Base-by-base conservation (phyloP, 495 filamentous ascomycete species). In the Choiromyces venosus region DNA sequence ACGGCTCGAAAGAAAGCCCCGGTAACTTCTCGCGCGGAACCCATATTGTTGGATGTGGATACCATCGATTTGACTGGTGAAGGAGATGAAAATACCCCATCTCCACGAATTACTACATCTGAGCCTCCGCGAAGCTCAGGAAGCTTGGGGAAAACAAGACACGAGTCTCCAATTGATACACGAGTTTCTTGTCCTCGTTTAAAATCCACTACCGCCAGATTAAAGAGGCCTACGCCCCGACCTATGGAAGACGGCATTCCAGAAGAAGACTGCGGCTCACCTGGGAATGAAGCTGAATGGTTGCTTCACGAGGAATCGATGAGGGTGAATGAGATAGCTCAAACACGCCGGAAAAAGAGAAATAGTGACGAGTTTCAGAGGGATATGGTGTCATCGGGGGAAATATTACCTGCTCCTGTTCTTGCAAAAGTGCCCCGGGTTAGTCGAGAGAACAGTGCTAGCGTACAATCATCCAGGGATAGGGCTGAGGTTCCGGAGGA, bases 61-160 rank as follows among this genome's bases (percentile, higher is more conserved):
- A 80, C 74, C 3, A 80, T 80, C 18, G 78, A 80, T 66, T 74
- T 80, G 29, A 80, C 78, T 14, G 40, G 52, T 18, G 78, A 80
- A 38, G 74, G 76, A 36, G 71, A 79, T 39, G 29, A 46, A 35
- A 37, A 56, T 21, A 21, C 39, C 10, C 19, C 37, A 65, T 19
- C 14, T 12, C 14, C 66, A 16, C 68, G 40, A 38, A 16, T 12
- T 14, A 25, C 33, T 66, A 14, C 37, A n/a, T 35, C 68, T 44
- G 35, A 56, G 14, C 37, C 37, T 21, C 33, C 29, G 12, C 38
- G 37, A 8, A 12, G 40, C 29, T 61, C 52, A 12, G 52, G 52
- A 33, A 61, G 52, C 25, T 61, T 29, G 3, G 52, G 52, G 1
- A 33, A 61, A 33, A 44, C 56, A 29, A 61, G 71, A 25, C 61